Percentiles rank a stretch among this genome's conserved stretches.
These are phyloP conservation scores for Cadophora sp. DNA, from an alignment of 2,329 filamentous ascomycete species.

Conservation along the genomic window DNA sequence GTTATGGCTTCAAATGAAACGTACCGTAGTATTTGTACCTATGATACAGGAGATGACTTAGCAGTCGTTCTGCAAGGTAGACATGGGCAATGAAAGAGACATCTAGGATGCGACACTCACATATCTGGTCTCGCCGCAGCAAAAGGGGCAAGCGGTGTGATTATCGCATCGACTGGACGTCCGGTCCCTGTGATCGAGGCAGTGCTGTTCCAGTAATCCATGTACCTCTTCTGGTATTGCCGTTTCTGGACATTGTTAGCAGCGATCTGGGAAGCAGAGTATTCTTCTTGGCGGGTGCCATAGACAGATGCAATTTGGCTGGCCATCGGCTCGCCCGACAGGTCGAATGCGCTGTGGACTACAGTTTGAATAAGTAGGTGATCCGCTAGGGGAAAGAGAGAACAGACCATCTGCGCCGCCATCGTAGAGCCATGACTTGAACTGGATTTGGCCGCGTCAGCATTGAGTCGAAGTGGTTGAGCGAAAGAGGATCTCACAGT, in stretches of 20 bases:
- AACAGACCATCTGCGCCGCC: constrained; percentile 53
- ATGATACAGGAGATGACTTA: background rate
- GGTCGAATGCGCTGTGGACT: constrained; percentile 54
- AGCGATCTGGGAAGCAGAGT: constrained; percentile 43
- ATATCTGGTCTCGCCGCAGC: constrained; percentile 54
- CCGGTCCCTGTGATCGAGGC: constrained; percentile 32
- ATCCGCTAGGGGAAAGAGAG: background rate
- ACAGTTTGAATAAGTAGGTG: background rate
- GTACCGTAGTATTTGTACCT: constrained; percentile 48
- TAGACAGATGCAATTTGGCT: constrained; percentile 32
- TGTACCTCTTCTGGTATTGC: constrained; percentile 62
- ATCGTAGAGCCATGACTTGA: constrained; percentile 52
- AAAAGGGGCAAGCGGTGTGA: constrained; percentile 57
- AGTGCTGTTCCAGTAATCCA: constrained; percentile 55
- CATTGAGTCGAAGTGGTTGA: background rate
- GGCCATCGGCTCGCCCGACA: constrained; percentile 60
- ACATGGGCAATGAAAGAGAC: background rate
- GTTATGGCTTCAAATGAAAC: constrained; percentile 10
- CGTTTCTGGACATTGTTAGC: constrained; percentile 57
- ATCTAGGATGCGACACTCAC: constrained; percentile 41
- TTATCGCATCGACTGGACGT: constrained; percentile 60
- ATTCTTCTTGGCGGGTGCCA: constrained; percentile 42
- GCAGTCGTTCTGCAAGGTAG: background rate
- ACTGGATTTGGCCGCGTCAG: constrained; percentile 37
- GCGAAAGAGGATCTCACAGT: constrained; percentile 45